Evolutionary conservation across 768 basidiomycete genomes (phyloP).

Genomic region (Termitomyces sp.): DNA sequence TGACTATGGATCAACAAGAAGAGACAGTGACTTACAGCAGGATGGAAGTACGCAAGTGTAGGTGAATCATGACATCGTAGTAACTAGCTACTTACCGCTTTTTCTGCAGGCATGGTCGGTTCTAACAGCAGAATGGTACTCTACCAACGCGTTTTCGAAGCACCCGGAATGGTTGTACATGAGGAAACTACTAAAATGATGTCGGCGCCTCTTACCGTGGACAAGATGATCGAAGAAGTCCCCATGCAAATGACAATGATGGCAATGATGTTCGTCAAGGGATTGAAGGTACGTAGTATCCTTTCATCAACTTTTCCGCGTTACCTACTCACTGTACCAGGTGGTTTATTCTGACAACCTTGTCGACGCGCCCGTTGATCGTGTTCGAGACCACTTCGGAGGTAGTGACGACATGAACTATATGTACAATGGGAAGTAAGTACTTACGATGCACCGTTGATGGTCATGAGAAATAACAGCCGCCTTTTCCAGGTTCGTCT

Average conservation of each 20-base stretch:
- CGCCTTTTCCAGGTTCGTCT: neutral
- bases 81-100: neutral
- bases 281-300: neutral
- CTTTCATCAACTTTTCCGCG: too few relatives aligned
- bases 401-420: conserved; percentile 4
- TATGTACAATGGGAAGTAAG: neutral
- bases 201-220: neutral
- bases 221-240: neutral
- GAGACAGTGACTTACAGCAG: neutral
- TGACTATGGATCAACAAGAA: neutral
- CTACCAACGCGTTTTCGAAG: neutral
- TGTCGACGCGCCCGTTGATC: neutral
- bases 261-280: neutral
- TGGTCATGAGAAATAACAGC: neutral
- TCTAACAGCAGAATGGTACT: neutral
- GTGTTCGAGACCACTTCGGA: neutral
- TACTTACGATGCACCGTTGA: neutral
- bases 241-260: neutral
- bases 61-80: neutral
- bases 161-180: neutral
- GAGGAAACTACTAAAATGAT: neutral
- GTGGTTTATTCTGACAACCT: neutral
- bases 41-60: neutral
- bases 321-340: neutral
- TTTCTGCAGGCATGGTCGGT: neutral